Base-by-base conservation (phyloP, 768 basidiomycete species). In the Chalciporus pseudorubinellus region DNA sequence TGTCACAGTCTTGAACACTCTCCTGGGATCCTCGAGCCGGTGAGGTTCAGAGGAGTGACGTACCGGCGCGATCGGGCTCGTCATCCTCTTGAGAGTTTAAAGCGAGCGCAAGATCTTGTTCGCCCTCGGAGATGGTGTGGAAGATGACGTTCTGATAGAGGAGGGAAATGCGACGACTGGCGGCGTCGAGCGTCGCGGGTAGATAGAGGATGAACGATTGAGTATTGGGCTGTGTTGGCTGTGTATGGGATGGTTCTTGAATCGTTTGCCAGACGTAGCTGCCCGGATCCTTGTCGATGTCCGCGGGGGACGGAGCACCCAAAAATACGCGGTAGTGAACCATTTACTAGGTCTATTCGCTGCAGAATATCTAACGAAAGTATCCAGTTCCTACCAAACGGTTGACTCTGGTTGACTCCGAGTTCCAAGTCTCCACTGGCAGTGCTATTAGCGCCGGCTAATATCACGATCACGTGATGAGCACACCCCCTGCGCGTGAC, bases 101-200 rank as follows among this genome's bases (percentile, higher is more conserved):
- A 24, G 47, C 63, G 8, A 60, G 31, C 18, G 61, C 28, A 39
- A 56, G 26, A 38, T 68, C 66, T 14, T 64, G 69, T 5, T 75
- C 74, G 6, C 72, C 74, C 3, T 69, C 66, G 14, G 62, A 53
- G n/a, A 40, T 53, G 14, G 81, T 77, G 39, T 77, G 70, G 55
- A 89, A 89, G n/a, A 88, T 85, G 24, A 83, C 74, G 48, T 87
- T 87, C 60, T 83, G 73, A 59, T 91, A 91, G 20, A 89, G 66
- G 45, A 79, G 50, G 1, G 89, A 90, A 39, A 92, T 83, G 34
- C 84, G 74, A n/a, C 74, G 74, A 61, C 79, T 86, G 8, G 85
- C 87, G 4, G 78, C 84, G 56, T 85, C 83, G 38, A 88, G 63
- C 0, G 82, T 84, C 18, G 77, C 77, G 11, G 75, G 71, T 5